phyloP scores from a whole-genome alignment of 139 green algal genomes.

The Picochlorum sp. region DNA sequence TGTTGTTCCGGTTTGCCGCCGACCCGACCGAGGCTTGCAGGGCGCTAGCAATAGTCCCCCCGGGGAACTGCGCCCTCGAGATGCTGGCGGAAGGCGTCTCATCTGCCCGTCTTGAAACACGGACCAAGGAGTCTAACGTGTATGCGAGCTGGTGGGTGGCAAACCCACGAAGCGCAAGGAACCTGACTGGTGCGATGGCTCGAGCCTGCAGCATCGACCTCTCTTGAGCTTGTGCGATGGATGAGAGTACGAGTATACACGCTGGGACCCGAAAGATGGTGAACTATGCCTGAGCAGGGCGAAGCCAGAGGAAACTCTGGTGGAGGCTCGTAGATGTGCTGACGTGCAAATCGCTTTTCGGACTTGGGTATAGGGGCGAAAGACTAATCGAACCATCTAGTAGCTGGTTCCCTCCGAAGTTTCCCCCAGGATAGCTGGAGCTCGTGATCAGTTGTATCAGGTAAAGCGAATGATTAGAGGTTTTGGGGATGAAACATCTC shows the following conservation, averaged over 20 bases:
- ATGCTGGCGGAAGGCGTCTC: slow-evolving; percentile 74
- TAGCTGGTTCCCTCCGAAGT: slow-evolving; percentile 94
- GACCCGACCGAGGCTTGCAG: slow-evolving; percentile 58
- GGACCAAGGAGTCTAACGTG: slow-evolving; percentile 94
- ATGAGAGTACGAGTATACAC: slow-evolving; percentile 78
- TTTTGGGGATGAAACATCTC: slow-evolving; percentile 73
- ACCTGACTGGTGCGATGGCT: slow-evolving; percentile 70
- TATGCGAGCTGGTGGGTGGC: slow-evolving; percentile 80
- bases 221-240: slow-evolving; percentile 83
- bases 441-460: slow-evolving; percentile 72
- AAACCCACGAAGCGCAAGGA: slow-evolving; percentile 88
- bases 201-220: slow-evolving; percentile 70
- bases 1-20: slow-evolving; percentile 46
- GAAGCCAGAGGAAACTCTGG: slow-evolving; percentile 91
- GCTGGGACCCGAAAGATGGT: slow-evolving; percentile 92
- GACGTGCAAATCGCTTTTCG: slow-evolving; percentile 95
- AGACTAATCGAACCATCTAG: slow-evolving; percentile 98
- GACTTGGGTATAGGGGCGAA: slow-evolving; percentile 96
- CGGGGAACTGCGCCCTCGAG: slow-evolving; percentile 61
- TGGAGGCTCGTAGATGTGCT: slow-evolving; percentile 91
- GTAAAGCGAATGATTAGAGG: slow-evolving; percentile 94
- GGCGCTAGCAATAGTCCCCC: slow-evolving; percentile 42
- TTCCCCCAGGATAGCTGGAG: slow-evolving; percentile 87
- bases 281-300: slow-evolving; percentile 91
- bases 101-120: slow-evolving; percentile 91